A percentile compares a stretch with the other conserved stretches of the same genome.
phyloP scores from a whole-genome alignment of 176 grass and related monocot genomes.

The Leersia perrieri region DNA sequence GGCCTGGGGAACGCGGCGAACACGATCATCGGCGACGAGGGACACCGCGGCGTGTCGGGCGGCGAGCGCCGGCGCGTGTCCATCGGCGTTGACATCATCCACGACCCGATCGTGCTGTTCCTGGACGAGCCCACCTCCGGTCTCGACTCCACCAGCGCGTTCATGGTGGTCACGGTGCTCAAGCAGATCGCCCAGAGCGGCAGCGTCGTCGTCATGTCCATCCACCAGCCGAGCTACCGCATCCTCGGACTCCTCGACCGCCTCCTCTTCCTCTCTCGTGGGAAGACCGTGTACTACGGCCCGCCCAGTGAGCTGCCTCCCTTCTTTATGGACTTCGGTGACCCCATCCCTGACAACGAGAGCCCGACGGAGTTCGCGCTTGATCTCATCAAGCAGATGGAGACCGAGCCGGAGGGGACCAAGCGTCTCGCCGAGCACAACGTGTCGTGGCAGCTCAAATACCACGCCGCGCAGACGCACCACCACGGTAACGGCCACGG shows the following conservation, averaged over 20 bases:
- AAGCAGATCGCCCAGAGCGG: conserved; percentile 93
- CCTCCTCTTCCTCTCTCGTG: conserved; percentile 88
- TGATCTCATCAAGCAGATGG: conserved; percentile 85
- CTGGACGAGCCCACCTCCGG: conserved; percentile 97
- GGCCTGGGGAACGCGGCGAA: conserved; percentile 65
- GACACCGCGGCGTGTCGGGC: conserved; percentile 90
- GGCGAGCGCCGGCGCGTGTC: conserved; percentile 92
- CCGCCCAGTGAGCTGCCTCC: conserved; percentile 49
- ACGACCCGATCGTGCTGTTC: conserved; percentile 93
- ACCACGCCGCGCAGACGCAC: conserved; percentile 29
- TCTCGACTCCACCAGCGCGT: conserved; percentile 97
- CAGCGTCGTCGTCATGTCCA: conserved; percentile 94
- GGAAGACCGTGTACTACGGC: conserved; percentile 89
- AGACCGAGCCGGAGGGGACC: conserved; percentile 57
- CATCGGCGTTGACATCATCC: conserved; percentile 96
- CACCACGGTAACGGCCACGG: not conserved
- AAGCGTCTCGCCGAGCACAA: conserved; percentile 65
- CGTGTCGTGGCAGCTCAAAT: conserved; percentile 54
- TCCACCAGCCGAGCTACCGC: conserved; percentile 97
- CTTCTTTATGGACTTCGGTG: conserved; percentile 90
- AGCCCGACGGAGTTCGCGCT: conserved; percentile 95
- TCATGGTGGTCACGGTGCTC: conserved; percentile 92
- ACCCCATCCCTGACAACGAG: conserved; percentile 86
- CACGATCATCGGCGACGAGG: conserved; percentile 98
- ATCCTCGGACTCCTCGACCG: conserved; percentile 88